Evolutionary conservation across 1,139 yeast species (phyloP).

Genomic region (Candida smagusa): DNA sequence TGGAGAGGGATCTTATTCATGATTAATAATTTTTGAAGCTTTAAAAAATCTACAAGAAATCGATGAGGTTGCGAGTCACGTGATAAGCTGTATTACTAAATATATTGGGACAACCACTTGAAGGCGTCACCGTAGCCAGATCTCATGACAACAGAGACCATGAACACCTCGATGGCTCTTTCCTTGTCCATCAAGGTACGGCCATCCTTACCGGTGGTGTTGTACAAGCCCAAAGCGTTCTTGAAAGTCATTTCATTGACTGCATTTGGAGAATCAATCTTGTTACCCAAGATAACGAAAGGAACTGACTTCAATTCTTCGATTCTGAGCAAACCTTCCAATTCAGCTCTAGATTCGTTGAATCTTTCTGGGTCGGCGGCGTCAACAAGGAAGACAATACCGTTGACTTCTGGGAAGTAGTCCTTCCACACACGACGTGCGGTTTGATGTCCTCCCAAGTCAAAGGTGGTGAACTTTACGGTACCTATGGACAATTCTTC

Average conservation of each 20-base stretch:
- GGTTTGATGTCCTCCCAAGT: slow-evolving; percentile 96
- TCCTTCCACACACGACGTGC: slow-evolving; percentile 99
- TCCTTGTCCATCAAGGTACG: slow-evolving; percentile 69
- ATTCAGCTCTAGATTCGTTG: slow-evolving; percentile 90
- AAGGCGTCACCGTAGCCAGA: slow-evolving; percentile 95
- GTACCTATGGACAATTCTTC: slow-evolving; percentile 97
- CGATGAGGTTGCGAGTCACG: slow-evolving; percentile 1
- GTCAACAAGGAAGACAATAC: slow-evolving; percentile 93
- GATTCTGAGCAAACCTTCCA: slow-evolving; percentile 87
- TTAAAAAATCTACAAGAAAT: slow-evolving; percentile 1
- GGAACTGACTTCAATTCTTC: slow-evolving; percentile 90
- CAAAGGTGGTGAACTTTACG: slow-evolving; percentile 95
- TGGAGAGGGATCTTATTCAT: slow-evolving; percentile 43
- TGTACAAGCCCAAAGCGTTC: slow-evolving; percentile 80
- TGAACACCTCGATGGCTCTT: slow-evolving; percentile 93
- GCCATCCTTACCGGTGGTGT: slow-evolving; percentile 76
- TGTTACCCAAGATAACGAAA: slow-evolving; percentile 90
- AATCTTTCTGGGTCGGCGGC: slow-evolving; percentile 96
- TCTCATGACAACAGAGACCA: slow-evolving; percentile 98
- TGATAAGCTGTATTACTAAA: slow-evolving; percentile 32
- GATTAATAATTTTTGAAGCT: not conserved
- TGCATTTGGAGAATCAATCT: slow-evolving; percentile 91
- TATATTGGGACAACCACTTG: slow-evolving; percentile 94
- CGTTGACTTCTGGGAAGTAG: slow-evolving; percentile 98
- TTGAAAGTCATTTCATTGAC: slow-evolving; percentile 94